Evolutionary conservation across 495 filamentous ascomycete genomes (phyloP).

Genomic region (Trichoderma orchidacearum): DNA sequence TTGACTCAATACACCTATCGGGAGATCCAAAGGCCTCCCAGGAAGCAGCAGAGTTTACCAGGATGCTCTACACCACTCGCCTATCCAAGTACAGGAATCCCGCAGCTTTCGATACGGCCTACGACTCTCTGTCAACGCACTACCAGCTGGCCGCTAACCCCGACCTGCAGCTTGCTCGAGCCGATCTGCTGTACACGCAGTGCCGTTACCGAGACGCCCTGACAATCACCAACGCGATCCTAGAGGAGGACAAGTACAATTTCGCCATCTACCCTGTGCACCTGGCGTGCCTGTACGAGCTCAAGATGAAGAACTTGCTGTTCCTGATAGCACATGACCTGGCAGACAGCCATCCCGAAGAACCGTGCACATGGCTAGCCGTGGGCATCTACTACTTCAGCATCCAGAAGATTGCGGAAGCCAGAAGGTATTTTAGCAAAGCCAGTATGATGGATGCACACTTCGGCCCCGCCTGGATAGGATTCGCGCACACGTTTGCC

Average conservation of each 20-base stretch:
- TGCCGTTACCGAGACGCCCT: slow-evolving; percentile 85
- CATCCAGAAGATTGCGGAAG: slow-evolving; percentile 81
- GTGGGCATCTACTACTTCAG: slow-evolving; percentile 92
- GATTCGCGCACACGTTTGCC: slow-evolving; percentile 98
- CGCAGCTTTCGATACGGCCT: slow-evolving; percentile 65
- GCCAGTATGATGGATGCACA: slow-evolving; percentile 94
- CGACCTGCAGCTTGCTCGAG: slow-evolving; percentile 83
- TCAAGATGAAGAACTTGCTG: slow-evolving; percentile 70
- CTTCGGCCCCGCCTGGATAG: slow-evolving; percentile 97
- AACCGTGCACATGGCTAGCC: slow-evolving; percentile 82
- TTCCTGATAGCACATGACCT: slow-evolving; percentile 93
- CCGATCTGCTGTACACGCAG: slow-evolving; percentile 86
- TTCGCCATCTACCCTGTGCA: slow-evolving; percentile 83
- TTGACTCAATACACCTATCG: slow-evolving; percentile 50
- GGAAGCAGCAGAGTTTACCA: slow-evolving; percentile 83
- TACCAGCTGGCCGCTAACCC: slow-evolving; percentile 82
- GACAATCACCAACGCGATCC: slow-evolving; percentile 66
- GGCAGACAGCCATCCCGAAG: slow-evolving; percentile 81
- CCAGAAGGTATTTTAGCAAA: slow-evolving; percentile 91
- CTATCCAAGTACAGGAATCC: slow-evolving; percentile 94
- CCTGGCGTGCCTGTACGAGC: slow-evolving; percentile 82
- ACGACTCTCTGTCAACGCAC: slow-evolving; percentile 81
- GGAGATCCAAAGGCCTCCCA: slow-evolving; percentile 45
- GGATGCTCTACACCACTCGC: slow-evolving; percentile 92
- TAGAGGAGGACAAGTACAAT: slow-evolving; percentile 73